Conservation (phyloP, 495 filamentous ascomycete species). For the Podospora appendiculata region DNA sequence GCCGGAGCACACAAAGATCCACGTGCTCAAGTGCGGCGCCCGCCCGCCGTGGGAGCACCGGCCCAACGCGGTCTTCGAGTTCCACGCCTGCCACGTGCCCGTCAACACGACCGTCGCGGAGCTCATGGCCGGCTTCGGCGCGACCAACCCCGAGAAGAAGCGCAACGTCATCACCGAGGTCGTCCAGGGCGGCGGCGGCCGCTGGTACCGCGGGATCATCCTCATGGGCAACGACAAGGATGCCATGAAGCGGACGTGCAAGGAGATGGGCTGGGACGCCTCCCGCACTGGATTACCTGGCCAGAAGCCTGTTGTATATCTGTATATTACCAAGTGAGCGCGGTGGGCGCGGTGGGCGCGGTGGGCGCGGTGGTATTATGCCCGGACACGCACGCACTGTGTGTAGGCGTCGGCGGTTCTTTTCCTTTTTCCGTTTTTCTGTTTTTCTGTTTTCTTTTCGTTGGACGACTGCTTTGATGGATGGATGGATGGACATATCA, state of each 20-base stretch:
- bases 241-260: slow-evolving; percentile 20
- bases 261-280: slow-evolving; percentile 29
- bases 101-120: slow-evolving; percentile 32
- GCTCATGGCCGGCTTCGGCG: slow-evolving; percentile 40
- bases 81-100: slow-evolving; percentile 34
- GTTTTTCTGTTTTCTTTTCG: neutral
- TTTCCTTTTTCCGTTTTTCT: neutral
- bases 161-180: slow-evolving; percentile 39
- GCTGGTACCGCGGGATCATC: slow-evolving; percentile 28
- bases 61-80: slow-evolving; percentile 15
- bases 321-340: slow-evolving; percentile 29
- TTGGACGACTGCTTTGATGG: neutral
- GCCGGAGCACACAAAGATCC: slow-evolving; percentile 37
- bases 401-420: too few relatives aligned
- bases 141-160: slow-evolving; percentile 26
- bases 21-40: slow-evolving; percentile 31
- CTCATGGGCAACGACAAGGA: slow-evolving; percentile 20
- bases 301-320: slow-evolving; percentile 30
- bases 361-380: neutral
- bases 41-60: slow-evolving; percentile 36
- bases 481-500: neutral
- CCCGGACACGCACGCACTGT: too few relatives aligned
- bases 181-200: slow-evolving; percentile 25
- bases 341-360: slow-evolving; percentile 6
- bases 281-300: slow-evolving; percentile 23